phyloP scores from a whole-genome alignment of 768 basidiomycete genomes.

The Psilocybe tampanensis region DNA sequence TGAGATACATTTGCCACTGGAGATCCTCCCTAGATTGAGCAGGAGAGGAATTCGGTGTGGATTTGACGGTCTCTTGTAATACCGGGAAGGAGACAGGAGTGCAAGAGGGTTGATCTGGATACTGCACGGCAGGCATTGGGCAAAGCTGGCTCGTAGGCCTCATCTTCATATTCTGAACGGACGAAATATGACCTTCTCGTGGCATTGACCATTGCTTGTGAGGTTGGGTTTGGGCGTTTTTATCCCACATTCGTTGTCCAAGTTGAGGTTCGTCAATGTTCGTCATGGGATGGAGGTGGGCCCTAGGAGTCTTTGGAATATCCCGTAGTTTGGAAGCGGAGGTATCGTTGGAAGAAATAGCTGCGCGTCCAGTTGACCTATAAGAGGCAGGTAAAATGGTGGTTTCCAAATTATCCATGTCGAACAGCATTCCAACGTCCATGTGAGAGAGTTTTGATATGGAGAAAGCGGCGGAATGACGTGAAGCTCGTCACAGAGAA shows the following conservation, averaged over 20 bases:
- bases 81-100: background rate
- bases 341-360: constrained; percentile 6
- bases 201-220: constrained; percentile 7
- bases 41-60: constrained; percentile 1
- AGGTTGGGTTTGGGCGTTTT: background rate
- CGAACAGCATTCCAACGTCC: constrained; percentile 12
- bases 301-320: constrained; percentile 1
- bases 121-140: background rate
- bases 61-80: background rate
- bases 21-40: constrained; percentile 15
- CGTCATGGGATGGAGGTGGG: constrained; percentile 10
- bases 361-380: constrained; percentile 4
- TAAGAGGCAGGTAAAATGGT: constrained; percentile 10
- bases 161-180: background rate
- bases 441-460: background rate
- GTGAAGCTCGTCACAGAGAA: background rate
- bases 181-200: background rate
- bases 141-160: background rate
- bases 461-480: background rate
- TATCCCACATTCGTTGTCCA: constrained; percentile 6
- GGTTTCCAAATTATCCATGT: constrained; percentile 8
- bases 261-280: constrained; percentile 3
- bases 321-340: background rate
- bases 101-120: background rate
- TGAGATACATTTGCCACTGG: constrained; percentile 24